Percentiles rank a stretch among this genome's conserved stretches.
phyloP scores from a whole-genome alignment of 129 eudicot genomes.

The Pittosporum tobira region DNA sequence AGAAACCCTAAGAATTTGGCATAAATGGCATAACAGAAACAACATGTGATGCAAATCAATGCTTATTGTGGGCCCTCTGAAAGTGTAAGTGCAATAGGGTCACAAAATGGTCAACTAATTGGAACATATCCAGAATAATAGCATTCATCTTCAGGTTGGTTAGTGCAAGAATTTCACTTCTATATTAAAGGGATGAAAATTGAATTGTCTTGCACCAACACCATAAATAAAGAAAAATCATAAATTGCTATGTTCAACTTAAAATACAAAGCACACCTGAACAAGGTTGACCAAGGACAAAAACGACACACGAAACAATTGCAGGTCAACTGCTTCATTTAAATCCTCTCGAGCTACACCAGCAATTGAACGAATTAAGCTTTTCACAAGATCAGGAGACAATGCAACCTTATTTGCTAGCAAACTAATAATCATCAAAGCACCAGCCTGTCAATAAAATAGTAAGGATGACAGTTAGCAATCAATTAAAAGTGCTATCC shows the following conservation, averaged over 20 bases:
- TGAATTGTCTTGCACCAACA: background rate
- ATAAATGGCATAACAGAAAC: background rate
- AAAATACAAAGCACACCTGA: slow-evolving; percentile 41
- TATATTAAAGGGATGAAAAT: background rate
- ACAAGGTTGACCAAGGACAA: slow-evolving; percentile 66
- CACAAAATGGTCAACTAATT: too few relatives aligned
- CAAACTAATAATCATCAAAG: slow-evolving; percentile 72
- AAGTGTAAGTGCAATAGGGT: background rate
- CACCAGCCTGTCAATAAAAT: slow-evolving; percentile 50
- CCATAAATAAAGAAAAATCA: background rate
- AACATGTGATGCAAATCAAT: background rate
- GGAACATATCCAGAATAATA: too few relatives aligned
- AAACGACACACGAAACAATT: slow-evolving; percentile 53
- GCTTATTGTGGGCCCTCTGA: background rate
- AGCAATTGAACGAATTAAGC: slow-evolving; percentile 61
- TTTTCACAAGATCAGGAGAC: slow-evolving; percentile 54
- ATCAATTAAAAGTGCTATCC: background rate
- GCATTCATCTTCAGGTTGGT: background rate
- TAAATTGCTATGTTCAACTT: background rate
- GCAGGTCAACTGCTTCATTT: slow-evolving; percentile 52
- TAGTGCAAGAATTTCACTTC: background rate
- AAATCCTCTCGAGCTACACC: slow-evolving; percentile 55
- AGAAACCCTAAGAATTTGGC: background rate
- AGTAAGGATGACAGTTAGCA: background rate
- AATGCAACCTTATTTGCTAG: slow-evolving; percentile 59